phyloP scores from a whole-genome alignment of 768 basidiomycete genomes.

The Ramaria sp. region DNA sequence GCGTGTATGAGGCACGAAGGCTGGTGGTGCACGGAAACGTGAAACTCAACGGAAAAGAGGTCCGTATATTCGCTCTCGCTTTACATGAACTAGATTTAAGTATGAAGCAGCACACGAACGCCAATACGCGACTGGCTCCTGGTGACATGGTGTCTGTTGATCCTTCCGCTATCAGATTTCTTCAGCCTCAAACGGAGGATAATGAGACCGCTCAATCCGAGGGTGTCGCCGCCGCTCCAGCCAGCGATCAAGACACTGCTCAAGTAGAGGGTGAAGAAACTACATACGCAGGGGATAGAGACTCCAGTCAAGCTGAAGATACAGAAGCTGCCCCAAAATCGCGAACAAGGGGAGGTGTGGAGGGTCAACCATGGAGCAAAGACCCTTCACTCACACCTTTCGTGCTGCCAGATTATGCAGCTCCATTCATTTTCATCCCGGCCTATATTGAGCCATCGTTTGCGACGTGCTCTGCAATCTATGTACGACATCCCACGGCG shows the following conservation, averaged over 20 bases:
- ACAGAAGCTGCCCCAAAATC: slow-evolving; percentile 12
- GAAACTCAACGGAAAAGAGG: slow-evolving; percentile 81
- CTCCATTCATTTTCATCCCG: slow-evolving; percentile 90
- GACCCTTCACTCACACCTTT: slow-evolving; percentile 50
- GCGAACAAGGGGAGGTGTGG: slow-evolving; percentile 2
- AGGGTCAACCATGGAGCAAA: slow-evolving; percentile 6
- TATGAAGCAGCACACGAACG: slow-evolving; percentile 53
- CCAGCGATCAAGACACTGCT: slow-evolving; percentile 10
- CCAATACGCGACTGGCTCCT: slow-evolving; percentile 82
- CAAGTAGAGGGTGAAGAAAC: slow-evolving; percentile 9
- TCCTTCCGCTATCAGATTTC: slow-evolving; percentile 66
- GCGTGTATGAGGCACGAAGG: slow-evolving; percentile 81
- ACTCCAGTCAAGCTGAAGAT: slow-evolving; percentile 13
- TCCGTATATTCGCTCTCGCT: slow-evolving; percentile 26
- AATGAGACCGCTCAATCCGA: slow-evolving; percentile 2
- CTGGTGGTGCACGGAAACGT: slow-evolving; percentile 84
- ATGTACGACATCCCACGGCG: slow-evolving; percentile 93
- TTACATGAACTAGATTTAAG: not conserved
- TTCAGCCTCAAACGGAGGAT: slow-evolving; percentile 23
- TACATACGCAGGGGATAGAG: slow-evolving; percentile 12
- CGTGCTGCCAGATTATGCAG: slow-evolving; percentile 74
- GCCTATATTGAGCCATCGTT: slow-evolving; percentile 83
- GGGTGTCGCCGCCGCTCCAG: not conserved
- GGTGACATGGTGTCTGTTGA: slow-evolving; percentile 93
- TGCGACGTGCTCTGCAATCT: slow-evolving; percentile 81